A percentile compares a stretch with the other conserved stretches of the same genome.
phyloP scores from a whole-genome alignment of 495 filamentous ascomycete species.

The Aspergillus bertholletiae region DNA sequence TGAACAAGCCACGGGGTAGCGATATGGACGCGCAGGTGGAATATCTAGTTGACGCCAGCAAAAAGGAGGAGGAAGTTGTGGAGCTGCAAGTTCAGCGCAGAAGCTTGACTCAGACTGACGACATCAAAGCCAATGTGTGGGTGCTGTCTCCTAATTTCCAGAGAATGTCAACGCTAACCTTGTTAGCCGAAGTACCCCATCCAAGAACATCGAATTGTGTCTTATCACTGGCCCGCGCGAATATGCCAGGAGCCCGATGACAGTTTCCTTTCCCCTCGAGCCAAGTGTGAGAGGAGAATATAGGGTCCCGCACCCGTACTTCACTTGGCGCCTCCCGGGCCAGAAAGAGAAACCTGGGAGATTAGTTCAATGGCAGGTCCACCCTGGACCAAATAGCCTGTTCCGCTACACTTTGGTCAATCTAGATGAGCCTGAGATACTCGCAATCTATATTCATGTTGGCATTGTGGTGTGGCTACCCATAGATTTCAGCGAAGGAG shows the following conservation, averaged over 20 bases:
- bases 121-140: neutral
- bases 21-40: neutral
- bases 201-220: neutral
- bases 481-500: neutral
- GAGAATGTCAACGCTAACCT: neutral
- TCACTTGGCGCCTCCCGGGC: neutral
- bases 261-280: neutral
- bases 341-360: neutral
- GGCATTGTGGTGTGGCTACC: constrained; percentile 4
- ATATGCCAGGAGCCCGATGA: neutral
- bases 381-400: constrained; percentile 1
- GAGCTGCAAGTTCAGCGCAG: neutral
- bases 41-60: neutral
- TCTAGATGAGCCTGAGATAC: neutral
- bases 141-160: neutral
- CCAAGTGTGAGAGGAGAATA: constrained; percentile 2
- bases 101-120: neutral
- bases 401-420: neutral
- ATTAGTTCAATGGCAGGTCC: neutral
- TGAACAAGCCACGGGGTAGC: neutral
- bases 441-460: constrained; percentile 1
- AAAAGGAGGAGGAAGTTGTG: neutral
- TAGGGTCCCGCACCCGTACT: neutral
- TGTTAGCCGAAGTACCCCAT: neutral
- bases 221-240: neutral